Conservation (phyloP, 805 yeast species). For the Candida maltosa region DNA sequence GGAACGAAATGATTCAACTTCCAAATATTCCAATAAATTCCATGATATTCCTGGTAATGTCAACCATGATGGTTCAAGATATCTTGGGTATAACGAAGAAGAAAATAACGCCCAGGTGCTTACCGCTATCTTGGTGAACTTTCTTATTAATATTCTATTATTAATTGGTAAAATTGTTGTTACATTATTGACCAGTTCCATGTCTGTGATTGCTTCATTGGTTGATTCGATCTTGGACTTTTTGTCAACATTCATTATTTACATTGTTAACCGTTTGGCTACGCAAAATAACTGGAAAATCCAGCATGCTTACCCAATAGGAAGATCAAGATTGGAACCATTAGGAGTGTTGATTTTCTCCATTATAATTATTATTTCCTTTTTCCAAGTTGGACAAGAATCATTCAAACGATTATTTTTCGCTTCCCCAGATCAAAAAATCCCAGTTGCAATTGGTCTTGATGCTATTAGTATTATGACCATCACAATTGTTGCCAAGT, state of each 20-base stretch:
- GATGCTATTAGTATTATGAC: conserved; percentile 60
- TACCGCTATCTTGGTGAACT: conserved; percentile 63
- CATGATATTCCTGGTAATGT: conserved; percentile 59
- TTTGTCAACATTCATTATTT: conserved; percentile 71
- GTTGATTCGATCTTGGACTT: conserved; percentile 76
- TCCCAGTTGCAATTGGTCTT: conserved; percentile 44
- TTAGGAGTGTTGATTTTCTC: conserved; percentile 75
- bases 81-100: conserved; percentile 48
- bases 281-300: conserved; percentile 45
- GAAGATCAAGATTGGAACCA: conserved; percentile 71
- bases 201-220: conserved; percentile 74
- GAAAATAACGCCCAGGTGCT: conserved; percentile 43
- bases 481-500: conserved; percentile 56
- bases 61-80: conserved; percentile 53
- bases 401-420: conserved; percentile 49
- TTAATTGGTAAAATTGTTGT: conserved; percentile 60
- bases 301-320: conserved; percentile 58
- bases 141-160: conserved; percentile 55
- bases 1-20: conserved; percentile 9
- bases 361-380: conserved; percentile 65
- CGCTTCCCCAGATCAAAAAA: conserved; percentile 23
- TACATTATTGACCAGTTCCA: conserved; percentile 61
- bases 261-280: conserved; percentile 52
- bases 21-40: conserved; percentile 25
- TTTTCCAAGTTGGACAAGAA: conserved; percentile 68